Conservation (phyloP, 371 early-diverging fungal species). For the Mortierella sp. region DNA sequence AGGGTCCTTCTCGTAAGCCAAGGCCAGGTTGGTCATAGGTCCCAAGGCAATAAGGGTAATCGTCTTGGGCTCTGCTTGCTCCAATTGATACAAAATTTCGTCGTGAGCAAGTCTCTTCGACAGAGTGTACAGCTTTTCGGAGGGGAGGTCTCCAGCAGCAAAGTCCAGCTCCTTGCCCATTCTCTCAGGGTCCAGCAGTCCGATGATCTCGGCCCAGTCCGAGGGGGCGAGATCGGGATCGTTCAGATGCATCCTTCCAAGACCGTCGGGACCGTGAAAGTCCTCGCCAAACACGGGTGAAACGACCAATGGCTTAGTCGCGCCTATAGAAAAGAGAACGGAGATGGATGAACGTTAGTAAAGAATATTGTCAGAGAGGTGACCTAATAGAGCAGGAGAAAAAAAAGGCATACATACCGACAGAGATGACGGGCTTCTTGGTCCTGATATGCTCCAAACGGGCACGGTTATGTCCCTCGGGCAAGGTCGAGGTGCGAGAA, state of each 20-base stretch:
- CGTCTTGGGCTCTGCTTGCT: constrained; percentile 60
- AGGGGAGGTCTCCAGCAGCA: constrained; percentile 29
- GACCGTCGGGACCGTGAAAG: constrained; percentile 67
- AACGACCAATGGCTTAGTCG: constrained; percentile 58
- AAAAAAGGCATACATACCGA: constrained; percentile 51
- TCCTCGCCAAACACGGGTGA: constrained; percentile 55
- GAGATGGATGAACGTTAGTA: not conserved
- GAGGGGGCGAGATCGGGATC: constrained; percentile 59
- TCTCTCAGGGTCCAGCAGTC: constrained; percentile 37
- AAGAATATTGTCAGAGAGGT: not conserved
- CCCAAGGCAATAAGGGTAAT: constrained; percentile 67
- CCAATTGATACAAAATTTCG: constrained; percentile 65
- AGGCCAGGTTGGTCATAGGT: constrained; percentile 71
- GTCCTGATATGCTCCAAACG: constrained; percentile 38
- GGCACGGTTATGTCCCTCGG: constrained; percentile 31
- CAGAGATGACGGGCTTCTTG: constrained; percentile 61
- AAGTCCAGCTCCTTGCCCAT: constrained; percentile 39
- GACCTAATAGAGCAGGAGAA: not conserved
- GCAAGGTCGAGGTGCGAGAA: constrained; percentile 51
- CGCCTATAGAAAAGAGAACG: constrained; percentile 49
- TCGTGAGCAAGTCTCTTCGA: constrained; percentile 61
- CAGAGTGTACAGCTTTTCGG: constrained; percentile 48
- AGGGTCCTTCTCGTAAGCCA: constrained; percentile 65
- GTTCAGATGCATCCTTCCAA: constrained; percentile 62
- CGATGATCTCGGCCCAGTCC: constrained; percentile 59